Conservation (phyloP, 306 rosid species). For the Datisca glomerata region DNA sequence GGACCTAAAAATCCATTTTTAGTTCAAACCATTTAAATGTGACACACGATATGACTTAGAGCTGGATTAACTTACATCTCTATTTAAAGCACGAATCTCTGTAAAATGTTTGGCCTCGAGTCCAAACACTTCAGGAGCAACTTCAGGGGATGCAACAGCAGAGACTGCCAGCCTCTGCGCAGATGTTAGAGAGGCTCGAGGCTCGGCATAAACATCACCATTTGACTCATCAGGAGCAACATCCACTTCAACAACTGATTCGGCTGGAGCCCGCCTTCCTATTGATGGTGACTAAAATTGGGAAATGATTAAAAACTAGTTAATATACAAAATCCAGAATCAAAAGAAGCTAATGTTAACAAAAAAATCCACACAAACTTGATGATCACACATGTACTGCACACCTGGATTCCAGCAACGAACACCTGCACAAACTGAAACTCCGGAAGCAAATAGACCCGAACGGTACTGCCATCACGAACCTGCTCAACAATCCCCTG, state of each 20-base stretch:
- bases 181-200: slow-evolving; percentile 74
- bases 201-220: slow-evolving; percentile 56
- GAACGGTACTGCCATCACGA: slow-evolving; percentile 87
- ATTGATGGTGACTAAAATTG: slow-evolving; percentile 67
- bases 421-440: slow-evolving; percentile 96
- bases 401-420: slow-evolving; percentile 86
- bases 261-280: slow-evolving; percentile 79
- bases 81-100: slow-evolving; percentile 79
- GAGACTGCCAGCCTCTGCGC: slow-evolving; percentile 91
- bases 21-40: slow-evolving; percentile 18
- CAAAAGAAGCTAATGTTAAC: background rate
- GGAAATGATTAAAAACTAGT: background rate
- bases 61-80: slow-evolving; percentile 51
- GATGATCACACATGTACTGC: background rate
- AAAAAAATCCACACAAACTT: background rate
- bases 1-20: slow-evolving; percentile 51
- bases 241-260: slow-evolving; percentile 47
- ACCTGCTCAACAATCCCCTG: slow-evolving; percentile 83
- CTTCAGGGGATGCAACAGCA: slow-evolving; percentile 35
- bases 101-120: slow-evolving; percentile 85
- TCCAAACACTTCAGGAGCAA: slow-evolving; percentile 70
- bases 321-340: background rate
- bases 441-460: slow-evolving; percentile 76
- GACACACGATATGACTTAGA: slow-evolving; percentile 6
- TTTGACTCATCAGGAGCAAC: slow-evolving; percentile 35